phyloP scores from a whole-genome alignment of 192 early-diverging fungal genomes.

The Hyaloraphidium curvatum region DNA sequence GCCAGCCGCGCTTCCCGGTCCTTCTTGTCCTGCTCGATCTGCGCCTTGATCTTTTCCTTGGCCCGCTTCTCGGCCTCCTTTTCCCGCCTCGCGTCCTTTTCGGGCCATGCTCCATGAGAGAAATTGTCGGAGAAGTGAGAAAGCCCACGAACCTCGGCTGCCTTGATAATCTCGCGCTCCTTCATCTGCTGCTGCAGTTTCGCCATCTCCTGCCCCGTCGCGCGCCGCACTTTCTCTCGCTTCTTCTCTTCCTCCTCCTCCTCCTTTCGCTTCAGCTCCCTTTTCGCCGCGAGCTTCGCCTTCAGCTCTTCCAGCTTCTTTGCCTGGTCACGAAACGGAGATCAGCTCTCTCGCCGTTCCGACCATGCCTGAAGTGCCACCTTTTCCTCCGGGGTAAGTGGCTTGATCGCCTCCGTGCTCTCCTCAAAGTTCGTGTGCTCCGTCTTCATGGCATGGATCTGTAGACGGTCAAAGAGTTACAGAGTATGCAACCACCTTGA shows the following conservation, averaged over 20 bases:
- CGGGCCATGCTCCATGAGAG: background rate
- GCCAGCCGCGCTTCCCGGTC: slow-evolving; percentile 30
- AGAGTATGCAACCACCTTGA: background rate
- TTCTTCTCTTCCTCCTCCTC: slow-evolving; percentile 47
- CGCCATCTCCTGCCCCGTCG: slow-evolving; percentile 50
- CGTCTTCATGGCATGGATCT: slow-evolving; percentile 53
- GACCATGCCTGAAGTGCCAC: slow-evolving; percentile 7
- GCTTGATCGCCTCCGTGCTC: slow-evolving; percentile 51
- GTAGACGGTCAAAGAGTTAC: slow-evolving; percentile 26
- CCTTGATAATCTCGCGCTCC: slow-evolving; percentile 55
- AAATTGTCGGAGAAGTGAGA: background rate
- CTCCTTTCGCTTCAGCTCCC: slow-evolving; percentile 30
- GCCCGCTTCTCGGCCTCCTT: slow-evolving; percentile 61
- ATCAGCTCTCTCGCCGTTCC: background rate
- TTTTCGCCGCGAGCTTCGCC: slow-evolving; percentile 34
- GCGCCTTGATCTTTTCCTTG: slow-evolving; percentile 49
- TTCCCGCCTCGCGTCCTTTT: slow-evolving; percentile 36
- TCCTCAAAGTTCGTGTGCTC: slow-evolving; percentile 59
- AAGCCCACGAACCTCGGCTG: slow-evolving; percentile 18
- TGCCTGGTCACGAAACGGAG: background rate
- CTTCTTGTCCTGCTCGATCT: slow-evolving; percentile 60
- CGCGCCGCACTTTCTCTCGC: slow-evolving; percentile 52
- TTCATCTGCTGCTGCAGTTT: slow-evolving; percentile 44
- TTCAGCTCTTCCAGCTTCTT: slow-evolving; percentile 49
- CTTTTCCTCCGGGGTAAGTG: slow-evolving; percentile 65